Base-by-base conservation (phyloP, 148 eudicot species). In the Chenopodium formosanum region DNA sequence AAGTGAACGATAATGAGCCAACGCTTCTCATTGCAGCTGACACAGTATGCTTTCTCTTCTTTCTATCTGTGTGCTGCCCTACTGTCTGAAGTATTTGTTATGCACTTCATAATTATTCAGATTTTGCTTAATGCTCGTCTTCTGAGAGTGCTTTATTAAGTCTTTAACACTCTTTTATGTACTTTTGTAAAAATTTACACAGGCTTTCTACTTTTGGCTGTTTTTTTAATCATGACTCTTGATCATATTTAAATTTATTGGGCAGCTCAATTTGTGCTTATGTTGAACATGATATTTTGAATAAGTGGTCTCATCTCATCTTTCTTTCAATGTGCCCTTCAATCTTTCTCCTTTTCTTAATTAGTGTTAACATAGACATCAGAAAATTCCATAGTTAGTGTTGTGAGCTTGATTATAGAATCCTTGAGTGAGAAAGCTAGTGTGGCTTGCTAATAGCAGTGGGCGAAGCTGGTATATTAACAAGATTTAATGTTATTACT, bases 11-110 rank as follows among this genome's bases (percentile, higher is more conserved):
- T 88, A 89, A 17, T 44, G 88, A 84, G 74, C 92, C 93, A 83
- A 92, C 92, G 63, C 81, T 92, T 81, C 79, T 94, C 53, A 72
- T 94, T 74, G 85, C 98, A 64, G 88, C 98, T 80, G 98, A 94
- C 81, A 94, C 97, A 75, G 98, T 94, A 91, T 63, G 85, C 78
- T 27, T 75, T 75, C 77, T 53, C 76, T 82, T 84, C 74, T 83
- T 70, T 62, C 31, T 76, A 19, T 74, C 50, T 80, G 11, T 56
- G 44, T 71, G 12, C 50, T 65, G n/a, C 71, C 19, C 19, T 29
- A 44, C 34, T 74, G 47, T 70, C 69, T 67, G 32, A 74, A 64
- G 9, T 19, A 72, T n/a, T 16, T 16, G 2, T 46, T 13, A 76
- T 52, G 20, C 14, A 46, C 56, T 34, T 34, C 40, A 5, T 6